Conservation (phyloP, 2,329 filamentous ascomycete genomes). For the Colletotrichum sp. region DNA sequence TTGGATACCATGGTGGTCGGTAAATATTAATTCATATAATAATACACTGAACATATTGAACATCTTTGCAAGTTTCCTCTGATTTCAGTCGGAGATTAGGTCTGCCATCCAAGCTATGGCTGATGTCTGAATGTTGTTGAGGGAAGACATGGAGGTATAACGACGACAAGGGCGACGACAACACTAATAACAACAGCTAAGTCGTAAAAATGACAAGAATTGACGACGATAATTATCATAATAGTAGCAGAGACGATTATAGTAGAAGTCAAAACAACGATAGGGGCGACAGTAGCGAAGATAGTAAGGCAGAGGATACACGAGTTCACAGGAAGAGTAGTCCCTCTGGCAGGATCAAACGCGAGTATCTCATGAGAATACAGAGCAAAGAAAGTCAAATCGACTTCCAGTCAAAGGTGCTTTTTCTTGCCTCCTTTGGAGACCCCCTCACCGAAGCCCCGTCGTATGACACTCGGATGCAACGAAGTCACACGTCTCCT, state of each 20-base stretch:
- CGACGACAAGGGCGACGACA: no score
- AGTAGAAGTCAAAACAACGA: neutral
- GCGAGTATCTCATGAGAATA: neutral
- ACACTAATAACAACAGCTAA: no score
- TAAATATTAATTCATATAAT: neutral
- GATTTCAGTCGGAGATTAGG: neutral
- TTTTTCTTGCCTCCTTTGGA: neutral
- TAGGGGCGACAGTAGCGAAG: neutral
- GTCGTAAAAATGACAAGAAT: no score
- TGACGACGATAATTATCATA: no score
- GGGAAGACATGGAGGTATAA: neutral
- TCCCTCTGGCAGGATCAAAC: neutral
- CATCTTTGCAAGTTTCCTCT: no score
- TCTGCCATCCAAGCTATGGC: fast-evolving
- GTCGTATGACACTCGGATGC: neutral
- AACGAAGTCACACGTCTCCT: neutral
- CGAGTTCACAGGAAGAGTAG: neutral
- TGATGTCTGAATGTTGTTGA: neutral
- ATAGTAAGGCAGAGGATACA: neutral
- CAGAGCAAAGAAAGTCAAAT: neutral
- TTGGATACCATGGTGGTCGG: neutral
- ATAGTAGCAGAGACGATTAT: neutral
- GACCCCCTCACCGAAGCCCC: neutral
- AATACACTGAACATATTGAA: neutral
- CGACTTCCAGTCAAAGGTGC: neutral